Evolutionary conservation across 805 yeast species (phyloP).

Genomic region (Isabelozyma pseudorhagii): DNA sequence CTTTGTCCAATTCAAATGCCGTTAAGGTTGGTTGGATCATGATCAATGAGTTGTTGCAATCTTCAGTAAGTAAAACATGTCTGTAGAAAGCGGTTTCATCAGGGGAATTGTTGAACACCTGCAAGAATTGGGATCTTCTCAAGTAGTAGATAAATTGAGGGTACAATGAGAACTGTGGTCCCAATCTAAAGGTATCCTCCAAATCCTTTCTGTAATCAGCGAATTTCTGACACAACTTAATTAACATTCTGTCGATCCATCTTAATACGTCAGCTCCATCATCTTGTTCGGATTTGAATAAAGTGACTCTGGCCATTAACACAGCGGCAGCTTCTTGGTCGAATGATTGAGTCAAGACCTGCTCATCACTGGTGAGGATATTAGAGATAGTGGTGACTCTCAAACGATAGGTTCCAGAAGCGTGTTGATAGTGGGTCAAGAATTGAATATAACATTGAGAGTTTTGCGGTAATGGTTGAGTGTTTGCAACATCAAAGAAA

Average conservation of each 20-base stretch:
- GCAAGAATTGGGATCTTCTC: slow-evolving; percentile 93
- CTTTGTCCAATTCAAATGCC: slow-evolving; percentile 71
- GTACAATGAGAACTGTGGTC: slow-evolving; percentile 79
- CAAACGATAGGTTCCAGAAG: slow-evolving; percentile 85
- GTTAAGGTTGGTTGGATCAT: slow-evolving; percentile 98
- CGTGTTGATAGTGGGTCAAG: slow-evolving; percentile 89
- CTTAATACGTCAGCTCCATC: slow-evolving; percentile 90
- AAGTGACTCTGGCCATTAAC: slow-evolving; percentile 85
- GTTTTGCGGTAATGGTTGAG: slow-evolving; percentile 44
- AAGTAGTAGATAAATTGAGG: slow-evolving; percentile 96
- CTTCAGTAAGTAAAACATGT: slow-evolving; percentile 88
- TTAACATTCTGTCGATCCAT: slow-evolving; percentile 92
- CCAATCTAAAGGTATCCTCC: slow-evolving; percentile 74
- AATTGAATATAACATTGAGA: slow-evolving; percentile 69
- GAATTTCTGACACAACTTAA: slow-evolving; percentile 85
- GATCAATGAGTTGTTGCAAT: slow-evolving; percentile 85
- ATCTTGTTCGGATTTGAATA: slow-evolving; percentile 72
- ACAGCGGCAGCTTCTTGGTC: slow-evolving; percentile 99
- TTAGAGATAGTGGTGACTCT: slow-evolving; percentile 84
- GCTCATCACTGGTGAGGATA: slow-evolving; percentile 50
- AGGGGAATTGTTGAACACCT: slow-evolving; percentile 96
- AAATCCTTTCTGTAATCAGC: slow-evolving; percentile 92
- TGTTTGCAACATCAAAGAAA: slow-evolving; percentile 72
- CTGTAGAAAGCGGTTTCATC: slow-evolving; percentile 98
- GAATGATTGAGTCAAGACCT: slow-evolving; percentile 59